Conservation (phyloP, 768 basidiomycete species). For the Ramaria rubella region DNA sequence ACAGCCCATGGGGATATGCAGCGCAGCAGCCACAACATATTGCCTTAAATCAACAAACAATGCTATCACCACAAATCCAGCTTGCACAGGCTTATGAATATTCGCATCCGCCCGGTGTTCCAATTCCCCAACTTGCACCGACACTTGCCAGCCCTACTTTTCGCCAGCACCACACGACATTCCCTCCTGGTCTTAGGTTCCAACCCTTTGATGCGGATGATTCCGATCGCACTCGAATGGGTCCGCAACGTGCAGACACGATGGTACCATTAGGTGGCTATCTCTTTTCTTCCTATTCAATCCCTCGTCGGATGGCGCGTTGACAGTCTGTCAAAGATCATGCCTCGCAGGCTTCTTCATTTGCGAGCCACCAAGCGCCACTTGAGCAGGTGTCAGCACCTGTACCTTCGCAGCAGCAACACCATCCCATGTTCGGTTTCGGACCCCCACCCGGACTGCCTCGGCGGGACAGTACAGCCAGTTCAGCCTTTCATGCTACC, state of each 20-base stretch:
- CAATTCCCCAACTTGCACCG: neutral
- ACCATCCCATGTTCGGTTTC: conserved; percentile 27
- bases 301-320: neutral
- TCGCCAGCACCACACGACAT: neutral
- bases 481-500: conserved; percentile 28
- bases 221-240: neutral
- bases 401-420: conserved; percentile 9
- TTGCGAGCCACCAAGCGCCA: neutral
- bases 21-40: neutral
- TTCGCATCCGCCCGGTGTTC: neutral
- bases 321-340: conserved; percentile 5
- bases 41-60: neutral
- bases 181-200: neutral
- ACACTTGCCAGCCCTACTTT: neutral
- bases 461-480: conserved; percentile 27
- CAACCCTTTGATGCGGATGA: conserved; percentile 4
- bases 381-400: neutral
- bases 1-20: conserved; percentile 5
- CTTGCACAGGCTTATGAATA: conserved; percentile 8
- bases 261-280: neutral
- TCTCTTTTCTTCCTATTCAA: neutral
- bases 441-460: conserved; percentile 67
- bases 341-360: neutral
- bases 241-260: neutral
- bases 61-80: neutral